A percentile compares a stretch with the other conserved stretches of the same genome.
Conservation (phyloP, 768 basidiomycete genomes). For the Collybiopsis luxurians region DNA sequence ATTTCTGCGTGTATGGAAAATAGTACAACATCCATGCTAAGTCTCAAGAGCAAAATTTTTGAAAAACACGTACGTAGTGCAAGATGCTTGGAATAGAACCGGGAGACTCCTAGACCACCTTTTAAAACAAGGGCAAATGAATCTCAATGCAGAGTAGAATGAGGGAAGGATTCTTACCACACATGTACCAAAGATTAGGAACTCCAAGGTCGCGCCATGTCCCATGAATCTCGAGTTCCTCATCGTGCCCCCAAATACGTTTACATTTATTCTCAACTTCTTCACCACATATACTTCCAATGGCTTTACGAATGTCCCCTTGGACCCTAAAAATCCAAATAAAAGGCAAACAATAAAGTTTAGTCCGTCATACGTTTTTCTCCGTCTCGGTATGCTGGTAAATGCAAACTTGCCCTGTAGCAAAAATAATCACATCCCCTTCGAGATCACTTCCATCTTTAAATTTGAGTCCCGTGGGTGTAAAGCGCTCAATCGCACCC, state of each 20-base stretch:
- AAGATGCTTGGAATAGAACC: slow-evolving; percentile 66
- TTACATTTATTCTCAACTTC: slow-evolving; percentile 41
- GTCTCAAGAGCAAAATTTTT: background rate
- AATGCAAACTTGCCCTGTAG: slow-evolving; percentile 48
- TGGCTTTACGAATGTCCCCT: slow-evolving; percentile 29
- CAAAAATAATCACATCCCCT: slow-evolving; percentile 56
- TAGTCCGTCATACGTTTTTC: no score
- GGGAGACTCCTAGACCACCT: slow-evolving; percentile 57
- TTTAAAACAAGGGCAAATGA: background rate
- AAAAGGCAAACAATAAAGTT: no score
- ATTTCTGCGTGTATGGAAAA: slow-evolving; percentile 46
- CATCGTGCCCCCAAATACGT: slow-evolving; percentile 58
- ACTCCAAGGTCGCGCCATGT: slow-evolving; percentile 49
- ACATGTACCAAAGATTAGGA: slow-evolving; percentile 55
- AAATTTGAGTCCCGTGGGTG: slow-evolving; percentile 41
- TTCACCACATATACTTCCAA: slow-evolving; percentile 42
- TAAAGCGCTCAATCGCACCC: slow-evolving; percentile 42
- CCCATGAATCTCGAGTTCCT: slow-evolving; percentile 60
- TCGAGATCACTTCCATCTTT: slow-evolving; percentile 42
- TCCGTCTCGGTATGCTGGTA: no score
- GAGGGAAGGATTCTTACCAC: slow-evolving; percentile 40
- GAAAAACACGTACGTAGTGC: slow-evolving; percentile 54
- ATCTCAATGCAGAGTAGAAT: background rate
- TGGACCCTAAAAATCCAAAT: slow-evolving; percentile 28
- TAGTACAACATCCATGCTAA: background rate